phyloP scores from a whole-genome alignment of 352 stramenopile genomes.

The Pythium periplocum region DNA sequence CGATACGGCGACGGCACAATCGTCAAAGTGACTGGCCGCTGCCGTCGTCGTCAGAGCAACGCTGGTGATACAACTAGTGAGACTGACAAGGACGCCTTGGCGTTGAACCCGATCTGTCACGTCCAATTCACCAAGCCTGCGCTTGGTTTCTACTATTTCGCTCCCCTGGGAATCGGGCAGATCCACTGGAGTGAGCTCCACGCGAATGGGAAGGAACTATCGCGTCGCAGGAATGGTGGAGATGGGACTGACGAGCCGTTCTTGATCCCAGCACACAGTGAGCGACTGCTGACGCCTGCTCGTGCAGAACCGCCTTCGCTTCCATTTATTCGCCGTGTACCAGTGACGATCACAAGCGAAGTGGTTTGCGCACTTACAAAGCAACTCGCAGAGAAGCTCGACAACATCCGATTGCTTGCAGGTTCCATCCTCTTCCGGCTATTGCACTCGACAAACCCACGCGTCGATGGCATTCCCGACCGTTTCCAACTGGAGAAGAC shows the following conservation, averaged over 20 bases:
- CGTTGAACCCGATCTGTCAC: slow-evolving; percentile 35
- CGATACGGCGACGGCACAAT: slow-evolving; percentile 43
- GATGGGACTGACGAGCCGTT: slow-evolving; percentile 6
- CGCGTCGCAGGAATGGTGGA: neutral
- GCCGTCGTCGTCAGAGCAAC: slow-evolving; percentile 19
- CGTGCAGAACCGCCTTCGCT: neutral
- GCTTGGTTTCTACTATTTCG: slow-evolving; percentile 73
- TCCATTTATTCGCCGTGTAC: slow-evolving; percentile 33
- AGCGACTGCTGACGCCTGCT: neutral
- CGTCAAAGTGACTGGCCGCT: slow-evolving; percentile 22
- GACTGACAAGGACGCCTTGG: slow-evolving; percentile 13
- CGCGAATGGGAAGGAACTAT: neutral
- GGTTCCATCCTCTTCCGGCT: slow-evolving; percentile 87
- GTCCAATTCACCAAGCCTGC: slow-evolving; percentile 58
- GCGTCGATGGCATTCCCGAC: slow-evolving; percentile 72
- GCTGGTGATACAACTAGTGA: slow-evolving; percentile 9
- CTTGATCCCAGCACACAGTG: slow-evolving; percentile 11
- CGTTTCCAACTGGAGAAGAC: slow-evolving; percentile 60
- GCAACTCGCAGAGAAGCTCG: slow-evolving; percentile 96
- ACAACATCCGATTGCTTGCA: slow-evolving; percentile 87
- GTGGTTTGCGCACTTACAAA: slow-evolving; percentile 82
- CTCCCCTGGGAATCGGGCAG: slow-evolving; percentile 42
- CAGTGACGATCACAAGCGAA: slow-evolving; percentile 32
- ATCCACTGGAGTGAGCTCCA: slow-evolving; percentile 32
- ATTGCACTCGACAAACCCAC: slow-evolving; percentile 59